Evolutionary conservation across 2,329 filamentous ascomycete species (phyloP).

Genomic region (Aspergillus floridensis): DNA sequence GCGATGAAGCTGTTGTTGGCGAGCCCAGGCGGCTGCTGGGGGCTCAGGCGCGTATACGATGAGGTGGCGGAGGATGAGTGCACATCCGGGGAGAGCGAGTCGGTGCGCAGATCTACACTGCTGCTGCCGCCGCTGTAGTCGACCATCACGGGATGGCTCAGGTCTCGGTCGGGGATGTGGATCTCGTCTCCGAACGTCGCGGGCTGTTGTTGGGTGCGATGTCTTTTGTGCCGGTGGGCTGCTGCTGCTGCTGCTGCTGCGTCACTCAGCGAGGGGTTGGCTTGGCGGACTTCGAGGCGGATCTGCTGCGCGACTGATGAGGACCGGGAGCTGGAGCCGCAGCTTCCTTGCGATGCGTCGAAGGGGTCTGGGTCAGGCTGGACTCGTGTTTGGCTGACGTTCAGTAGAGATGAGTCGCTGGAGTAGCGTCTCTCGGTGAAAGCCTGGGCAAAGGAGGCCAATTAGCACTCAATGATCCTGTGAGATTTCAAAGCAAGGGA

Average conservation of each 20-base stretch:
- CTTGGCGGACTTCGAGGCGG: background rate
- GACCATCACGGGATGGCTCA: background rate
- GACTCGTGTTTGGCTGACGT: background rate
- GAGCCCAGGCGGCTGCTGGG: background rate
- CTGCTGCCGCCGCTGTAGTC: background rate
- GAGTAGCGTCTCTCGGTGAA: background rate
- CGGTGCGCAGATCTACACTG: background rate
- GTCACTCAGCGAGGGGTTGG: background rate
- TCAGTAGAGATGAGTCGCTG: background rate
- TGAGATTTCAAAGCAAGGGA: background rate
- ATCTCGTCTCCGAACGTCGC: background rate
- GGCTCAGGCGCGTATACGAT: background rate
- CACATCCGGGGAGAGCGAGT: background rate
- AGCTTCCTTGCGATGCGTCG: background rate
- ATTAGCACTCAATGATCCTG: background rate
- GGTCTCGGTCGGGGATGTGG: background rate
- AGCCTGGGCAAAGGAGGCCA: background rate
- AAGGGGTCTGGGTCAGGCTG: background rate
- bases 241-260: background rate
- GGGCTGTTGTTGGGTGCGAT: background rate
- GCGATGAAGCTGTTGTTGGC: background rate
- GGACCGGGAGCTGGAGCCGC: background rate
- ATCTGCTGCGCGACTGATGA: conserved; percentile 7
- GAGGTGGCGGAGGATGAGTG: background rate
- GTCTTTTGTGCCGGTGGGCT: background rate